Percentiles rank a stretch among this genome's conserved stretches.
These are phyloP conservation scores for Quercus agrifolia DNA, from an alignment of 306 rosid species.

Conservation along the genomic window DNA sequence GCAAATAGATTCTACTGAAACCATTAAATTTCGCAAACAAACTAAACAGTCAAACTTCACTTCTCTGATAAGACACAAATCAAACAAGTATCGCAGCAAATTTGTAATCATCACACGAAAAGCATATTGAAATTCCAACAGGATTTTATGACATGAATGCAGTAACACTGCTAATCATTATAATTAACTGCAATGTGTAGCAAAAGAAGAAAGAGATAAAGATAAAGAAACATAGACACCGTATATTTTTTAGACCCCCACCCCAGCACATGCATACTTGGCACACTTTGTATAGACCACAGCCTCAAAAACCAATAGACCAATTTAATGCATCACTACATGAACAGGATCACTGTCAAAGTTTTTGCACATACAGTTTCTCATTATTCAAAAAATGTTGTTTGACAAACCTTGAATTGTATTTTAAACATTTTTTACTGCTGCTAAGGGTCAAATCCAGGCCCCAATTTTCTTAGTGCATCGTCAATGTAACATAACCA, in stretches of 20 bases:
- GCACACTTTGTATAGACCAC: not conserved
- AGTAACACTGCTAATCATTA: not conserved
- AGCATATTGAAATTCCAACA: not conserved
- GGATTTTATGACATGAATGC: not conserved
- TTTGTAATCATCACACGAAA: not conserved
- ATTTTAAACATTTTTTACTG: not conserved
- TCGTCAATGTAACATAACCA: not conserved
- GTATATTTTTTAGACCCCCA: not conserved
- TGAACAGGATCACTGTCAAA: not conserved
- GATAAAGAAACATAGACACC: not conserved
- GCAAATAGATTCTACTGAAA: not conserved
- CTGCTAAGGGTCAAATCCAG: not conserved
- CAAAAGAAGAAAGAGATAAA: not conserved
- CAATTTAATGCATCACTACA: not conserved
- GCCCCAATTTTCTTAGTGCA: not conserved
- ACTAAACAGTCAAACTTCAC: not conserved
- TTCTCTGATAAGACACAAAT: not conserved
- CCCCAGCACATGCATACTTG: not conserved
- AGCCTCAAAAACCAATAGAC: not conserved
- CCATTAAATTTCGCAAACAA: not conserved
- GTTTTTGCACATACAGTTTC: not conserved
- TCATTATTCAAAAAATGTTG: not conserved
- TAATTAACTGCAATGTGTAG: not conserved
- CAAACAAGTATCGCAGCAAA: not conserved
- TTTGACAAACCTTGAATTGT: not conserved